Base-by-base conservation (phyloP, 1,139 yeast genomes). In the Lodderomyces theae region DNA sequence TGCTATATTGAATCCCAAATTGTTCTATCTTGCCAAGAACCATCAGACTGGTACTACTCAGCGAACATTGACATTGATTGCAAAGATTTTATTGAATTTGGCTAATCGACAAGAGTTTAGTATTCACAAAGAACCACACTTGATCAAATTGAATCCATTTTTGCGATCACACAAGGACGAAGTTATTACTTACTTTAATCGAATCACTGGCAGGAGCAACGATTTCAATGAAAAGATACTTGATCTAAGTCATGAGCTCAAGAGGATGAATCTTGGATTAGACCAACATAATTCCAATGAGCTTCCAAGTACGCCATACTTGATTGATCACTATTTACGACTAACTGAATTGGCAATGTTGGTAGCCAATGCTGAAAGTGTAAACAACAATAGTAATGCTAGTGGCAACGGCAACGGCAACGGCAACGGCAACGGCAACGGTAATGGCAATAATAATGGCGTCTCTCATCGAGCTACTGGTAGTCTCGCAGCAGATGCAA, bases 1-100 rank as follows among this genome's bases (percentile, higher is more conserved):
- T 0, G 96, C 96, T 0, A 77, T 92, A 33, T 66, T 92, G 53
- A 89, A 88, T 53, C 97, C 97, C 0, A 88, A 88, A 53, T 62
- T 88, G 36, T 89, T 88, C 57, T 81, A 82, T 47, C 68, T 92
- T 38, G 78, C 88, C 1, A 75, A 78, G 43, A 72, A 76, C 37
- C 92, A 86, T 53, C 88, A 88, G 44, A 72, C 80, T 9, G 87
- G 89, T 1, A 69, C 70, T 15, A 72, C 82, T 1, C 92, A 88
- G 52, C 71, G 95, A 43, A 84, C 96, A 0, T 63, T 90, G 40
- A 87, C 96, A 0, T 63, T 89, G 34, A 68, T 89, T 12, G 88
- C 97, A n/a, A 92, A 92, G 56, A 73, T 87, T 17, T 59, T 90
- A 34, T 76, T 89, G 58, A 86, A 86, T 36, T 74, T 90, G 48